These are phyloP conservation scores for Candida sp. DNA, from an alignment of 1,139 yeast species.

Conservation along the genomic window DNA sequence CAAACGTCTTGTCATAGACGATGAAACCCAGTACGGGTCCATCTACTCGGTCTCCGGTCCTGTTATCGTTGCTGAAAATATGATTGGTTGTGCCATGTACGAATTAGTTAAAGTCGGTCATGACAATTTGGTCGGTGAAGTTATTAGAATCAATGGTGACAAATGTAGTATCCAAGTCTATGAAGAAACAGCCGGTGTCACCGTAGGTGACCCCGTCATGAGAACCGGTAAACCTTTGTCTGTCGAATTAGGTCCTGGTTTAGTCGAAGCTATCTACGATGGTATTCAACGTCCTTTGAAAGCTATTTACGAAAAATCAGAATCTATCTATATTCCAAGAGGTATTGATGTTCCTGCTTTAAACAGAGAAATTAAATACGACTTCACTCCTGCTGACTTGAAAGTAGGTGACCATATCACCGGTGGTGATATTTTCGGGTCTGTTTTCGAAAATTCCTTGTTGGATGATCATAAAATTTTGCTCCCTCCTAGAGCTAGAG, in stretches of 20 bases:
- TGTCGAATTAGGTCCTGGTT: slow-evolving; percentile 98
- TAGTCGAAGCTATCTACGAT: slow-evolving; percentile 98
- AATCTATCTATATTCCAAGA: slow-evolving; percentile 96
- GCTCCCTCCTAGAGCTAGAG: slow-evolving; percentile 97
- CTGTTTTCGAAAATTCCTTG: slow-evolving; percentile 89
- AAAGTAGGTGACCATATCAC: slow-evolving; percentile 96
- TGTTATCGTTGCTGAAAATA: slow-evolving; percentile 94
- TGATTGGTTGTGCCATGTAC: slow-evolving; percentile 99
- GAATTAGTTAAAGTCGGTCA: slow-evolving; percentile 98
- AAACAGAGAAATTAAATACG: slow-evolving; percentile 77
- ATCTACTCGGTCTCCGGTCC: slow-evolving; percentile 97
- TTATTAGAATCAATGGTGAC: slow-evolving; percentile 93
- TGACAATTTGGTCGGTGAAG: slow-evolving; percentile 96
- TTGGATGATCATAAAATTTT: slow-evolving; percentile 89
- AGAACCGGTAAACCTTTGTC: slow-evolving; percentile 98
- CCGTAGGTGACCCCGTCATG: slow-evolving; percentile 97
- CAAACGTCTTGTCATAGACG: slow-evolving; percentile 80
- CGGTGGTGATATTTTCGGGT: slow-evolving; percentile 97
- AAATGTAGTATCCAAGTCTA: slow-evolving; percentile 98
- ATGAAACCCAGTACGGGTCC: slow-evolving; percentile 82
- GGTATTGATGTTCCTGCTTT: slow-evolving; percentile 97
- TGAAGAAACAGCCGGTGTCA: slow-evolving; percentile 99
- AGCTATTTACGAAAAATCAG: slow-evolving; percentile 81
- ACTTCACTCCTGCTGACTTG: slow-evolving; percentile 74
- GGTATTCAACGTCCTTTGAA: slow-evolving; percentile 99